Evolutionary conservation across 2,329 filamentous ascomycete species (phyloP).

Genomic region (Diaporthe eres): DNA sequence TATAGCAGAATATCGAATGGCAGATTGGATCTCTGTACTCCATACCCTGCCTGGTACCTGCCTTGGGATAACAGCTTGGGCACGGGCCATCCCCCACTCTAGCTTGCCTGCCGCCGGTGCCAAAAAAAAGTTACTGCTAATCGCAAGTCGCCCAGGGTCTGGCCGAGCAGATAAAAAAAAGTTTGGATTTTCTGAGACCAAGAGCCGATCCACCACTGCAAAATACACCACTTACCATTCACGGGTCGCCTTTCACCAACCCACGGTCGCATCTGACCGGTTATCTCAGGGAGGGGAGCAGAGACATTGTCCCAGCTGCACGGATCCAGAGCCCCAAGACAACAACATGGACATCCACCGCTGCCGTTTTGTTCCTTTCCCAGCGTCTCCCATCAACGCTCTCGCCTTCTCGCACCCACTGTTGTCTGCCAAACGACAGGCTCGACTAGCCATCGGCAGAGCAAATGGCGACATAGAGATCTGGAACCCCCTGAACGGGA

Average conservation of each 20-base stretch:
- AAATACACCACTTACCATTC: conserved; percentile 15
- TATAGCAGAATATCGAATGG: neutral
- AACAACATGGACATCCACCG: conserved; percentile 91
- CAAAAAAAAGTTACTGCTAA: conserved; percentile 15
- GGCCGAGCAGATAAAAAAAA: conserved; percentile 39
- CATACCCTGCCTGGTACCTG: neutral
- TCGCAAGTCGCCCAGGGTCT: conserved; percentile 16
- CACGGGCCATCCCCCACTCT: conserved; percentile 9
- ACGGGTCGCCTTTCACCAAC: conserved; percentile 24
- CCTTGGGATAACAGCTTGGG: neutral
- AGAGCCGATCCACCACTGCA: neutral
- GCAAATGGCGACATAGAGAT: conserved; percentile 98
- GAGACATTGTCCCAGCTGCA: conserved; percentile 37
- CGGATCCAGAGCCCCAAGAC: conserved; percentile 27
- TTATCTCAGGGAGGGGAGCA: conserved; percentile 30
- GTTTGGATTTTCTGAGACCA: conserved; percentile 36
- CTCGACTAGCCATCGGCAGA: conserved; percentile 87
- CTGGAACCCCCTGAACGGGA: conserved; percentile 88
- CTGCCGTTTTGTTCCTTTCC: conserved; percentile 94
- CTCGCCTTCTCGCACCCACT: conserved; percentile 90
- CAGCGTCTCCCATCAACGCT: conserved; percentile 92
- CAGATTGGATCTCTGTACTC: neutral
- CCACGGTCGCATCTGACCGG: conserved; percentile 29
- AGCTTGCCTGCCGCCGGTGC: neutral
- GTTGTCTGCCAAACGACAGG: conserved; percentile 61